Conservation (phyloP, 345 rosid genomes). For the Eucalyptus pauciflora region DNA sequence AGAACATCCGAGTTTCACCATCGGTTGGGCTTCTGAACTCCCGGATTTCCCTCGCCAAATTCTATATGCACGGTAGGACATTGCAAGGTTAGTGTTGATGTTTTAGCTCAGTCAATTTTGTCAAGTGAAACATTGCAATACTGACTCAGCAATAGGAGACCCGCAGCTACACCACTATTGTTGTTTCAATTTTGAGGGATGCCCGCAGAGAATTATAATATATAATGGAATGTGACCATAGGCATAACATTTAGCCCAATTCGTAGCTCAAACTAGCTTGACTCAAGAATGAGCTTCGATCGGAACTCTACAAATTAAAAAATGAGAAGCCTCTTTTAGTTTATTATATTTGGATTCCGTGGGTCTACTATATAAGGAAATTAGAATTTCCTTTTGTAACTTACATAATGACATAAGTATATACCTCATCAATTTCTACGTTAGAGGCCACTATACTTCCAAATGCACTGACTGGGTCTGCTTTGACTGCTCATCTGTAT, state of each 20-base stretch:
- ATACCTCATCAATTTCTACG: conserved; percentile 81
- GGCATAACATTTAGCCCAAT: not conserved
- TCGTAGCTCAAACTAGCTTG: not conserved
- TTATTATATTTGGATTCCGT: not conserved
- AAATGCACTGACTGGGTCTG: conserved; percentile 88
- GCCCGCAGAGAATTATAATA: not conserved
- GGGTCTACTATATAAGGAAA: not conserved
- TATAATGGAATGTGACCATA: not conserved
- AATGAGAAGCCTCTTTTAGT: not conserved
- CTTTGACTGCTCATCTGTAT: conserved; percentile 80
- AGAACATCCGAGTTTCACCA: conserved; percentile 90
- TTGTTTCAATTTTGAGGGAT: not conserved
- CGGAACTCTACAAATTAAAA: not conserved
- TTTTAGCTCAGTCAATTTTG: not conserved
- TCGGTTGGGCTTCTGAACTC: conserved; percentile 86
- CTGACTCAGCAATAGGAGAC: not conserved
- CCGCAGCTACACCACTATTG: not conserved
- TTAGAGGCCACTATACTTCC: conserved; percentile 96
- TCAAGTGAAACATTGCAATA: not conserved
- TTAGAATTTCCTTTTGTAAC: not conserved
- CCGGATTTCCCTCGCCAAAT: conserved; percentile 67
- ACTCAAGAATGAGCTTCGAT: not conserved
- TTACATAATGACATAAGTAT: not conserved
- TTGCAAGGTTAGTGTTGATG: not conserved
- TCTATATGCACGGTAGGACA: conserved; percentile 8